Evolutionary conservation across 2,329 filamentous ascomycete species (phyloP), one percentile per base, ranked within the genome.

Genomic region (Metarhizium anisopliae): DNA sequence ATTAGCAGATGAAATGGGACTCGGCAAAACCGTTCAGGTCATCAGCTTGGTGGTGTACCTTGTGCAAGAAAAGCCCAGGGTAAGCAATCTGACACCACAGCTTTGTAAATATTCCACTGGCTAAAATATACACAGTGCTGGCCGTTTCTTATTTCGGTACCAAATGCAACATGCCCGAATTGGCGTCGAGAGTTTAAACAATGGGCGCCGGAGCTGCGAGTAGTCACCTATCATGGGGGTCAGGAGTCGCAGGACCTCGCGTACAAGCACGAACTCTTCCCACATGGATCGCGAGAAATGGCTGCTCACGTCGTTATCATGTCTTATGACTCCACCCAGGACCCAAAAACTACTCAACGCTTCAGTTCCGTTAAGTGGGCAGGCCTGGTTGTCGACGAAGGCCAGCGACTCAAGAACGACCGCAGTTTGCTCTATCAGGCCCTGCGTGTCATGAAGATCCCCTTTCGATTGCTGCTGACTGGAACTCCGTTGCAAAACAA

Each of bases 401-500:
- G 94, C 2, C 94, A 99, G 65, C 85, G 94, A 3, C 76, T 99
- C 56, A 99, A 99, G 71, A 97, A 95, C 65, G 93, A 97, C 67
- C 84, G 87, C 64, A 94, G 87, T 52, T 76, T 87, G 45, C 79
- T 97, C 0, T 97, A 97, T 68, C 77, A 77, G 38, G 85, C 88
- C 2, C 76, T 99, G 6, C 81, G 75, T 47, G 78, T 82, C 3
- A 82, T 96, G 70, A 86, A 83, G 52, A 84, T 92, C 35, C 89
- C 89, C 0, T 96, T 94, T 72, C 86, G 90, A 54, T 79, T 96
- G 43, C 79, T 99, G 2, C 77, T 99, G 38, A 97, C 93, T 71
- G 91, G 85, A 2, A 99, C 94, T 0, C 94, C 94, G 0, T 74
- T 99, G 13, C 94, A 99, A 64, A 99, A 99, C 71, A 97, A 96